These are phyloP conservation scores for Vaccinium darrowii DNA, from an alignment of 148 eudicot species.

Conservation along the genomic window DNA sequence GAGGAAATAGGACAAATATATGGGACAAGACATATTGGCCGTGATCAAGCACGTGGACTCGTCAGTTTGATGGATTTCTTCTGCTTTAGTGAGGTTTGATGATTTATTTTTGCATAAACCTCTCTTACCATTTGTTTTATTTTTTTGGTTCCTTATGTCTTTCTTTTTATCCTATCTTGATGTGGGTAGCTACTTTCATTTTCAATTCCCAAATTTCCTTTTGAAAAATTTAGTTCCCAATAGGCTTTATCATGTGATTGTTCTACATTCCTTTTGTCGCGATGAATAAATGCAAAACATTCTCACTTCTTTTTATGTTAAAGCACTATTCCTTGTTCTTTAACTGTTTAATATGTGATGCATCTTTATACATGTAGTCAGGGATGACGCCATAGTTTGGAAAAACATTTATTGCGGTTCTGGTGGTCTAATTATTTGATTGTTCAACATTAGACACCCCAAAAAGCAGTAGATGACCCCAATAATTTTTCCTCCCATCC, in stretches of 20 bases:
- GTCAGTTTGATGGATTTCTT: slow-evolving; percentile 99
- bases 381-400: no score
- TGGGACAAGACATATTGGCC: slow-evolving; percentile 96
- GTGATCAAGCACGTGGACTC: slow-evolving; percentile 87
- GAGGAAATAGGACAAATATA: slow-evolving; percentile 76
- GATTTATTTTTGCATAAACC: not conserved
- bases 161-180: not conserved
- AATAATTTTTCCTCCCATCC: no score
- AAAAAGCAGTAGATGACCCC: no score
- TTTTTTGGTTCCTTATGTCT: not conserved
- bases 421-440: no score
- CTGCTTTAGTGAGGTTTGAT: slow-evolving; percentile 94
- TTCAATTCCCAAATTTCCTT: not conserved
- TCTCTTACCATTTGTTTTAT: not conserved
- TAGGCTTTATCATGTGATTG: not conserved
- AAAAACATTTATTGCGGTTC: no score
- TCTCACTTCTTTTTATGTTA: not conserved
- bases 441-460: no score
- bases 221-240: not conserved
- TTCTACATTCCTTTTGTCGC: not conserved
- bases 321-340: slow-evolving; percentile 1
- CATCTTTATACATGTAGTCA: not conserved
- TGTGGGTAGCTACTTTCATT: not conserved
- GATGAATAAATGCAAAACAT: not conserved
- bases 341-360: not conserved